Base-by-base conservation (phyloP, 1,139 yeast genomes). In the Nakaseomyces delphensis region DNA sequence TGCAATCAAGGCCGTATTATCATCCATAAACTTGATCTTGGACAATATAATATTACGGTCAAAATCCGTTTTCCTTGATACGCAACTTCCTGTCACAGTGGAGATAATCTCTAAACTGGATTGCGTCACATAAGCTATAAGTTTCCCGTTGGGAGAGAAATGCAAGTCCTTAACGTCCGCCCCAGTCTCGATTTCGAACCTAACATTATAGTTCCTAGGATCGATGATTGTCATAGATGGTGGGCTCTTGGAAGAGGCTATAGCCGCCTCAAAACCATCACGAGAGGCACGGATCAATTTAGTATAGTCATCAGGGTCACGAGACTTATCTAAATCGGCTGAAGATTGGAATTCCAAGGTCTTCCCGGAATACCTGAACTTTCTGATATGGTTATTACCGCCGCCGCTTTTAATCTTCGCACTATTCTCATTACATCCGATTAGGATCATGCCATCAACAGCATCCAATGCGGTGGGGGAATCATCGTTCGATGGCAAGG, bases 351-450 rank as follows among this genome's bases (percentile, higher is more conserved):
- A 76, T 45, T 71, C 67, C 51, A 81, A 65, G 35, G 77, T 76
- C 41, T 28, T 25, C 10, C 35, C 33, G 11, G 66, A 68, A 54
- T 67, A 74, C 16, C 63, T 66, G 56, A 78, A 82, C 56, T 79
- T 79, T 45, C 95, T 67, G 53, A 85, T 62, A 63, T 83, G 86
- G 55, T 77, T 78, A 59, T 85, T 86, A 46, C 76, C 72, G 13
- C 53, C 48, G 51, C 83, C 89, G 55, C 71, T 50, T 65, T 70
- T 65, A 62, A 80, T 69, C 60, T 73, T 69, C 50, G 69, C 66
- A 53, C 79, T 53, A 45, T 78, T 74, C 54, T 84, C 86, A 58
- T 84, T 84, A 53, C 87, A 79, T 3, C 93, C 94, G 38, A 84
- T 70, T 45, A 83, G 65, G 15, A 85, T 73, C 3, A 69, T 59